Evolutionary conservation across 129 eudicot species (phyloP).

Genomic region (Flaveria linearis): DNA sequence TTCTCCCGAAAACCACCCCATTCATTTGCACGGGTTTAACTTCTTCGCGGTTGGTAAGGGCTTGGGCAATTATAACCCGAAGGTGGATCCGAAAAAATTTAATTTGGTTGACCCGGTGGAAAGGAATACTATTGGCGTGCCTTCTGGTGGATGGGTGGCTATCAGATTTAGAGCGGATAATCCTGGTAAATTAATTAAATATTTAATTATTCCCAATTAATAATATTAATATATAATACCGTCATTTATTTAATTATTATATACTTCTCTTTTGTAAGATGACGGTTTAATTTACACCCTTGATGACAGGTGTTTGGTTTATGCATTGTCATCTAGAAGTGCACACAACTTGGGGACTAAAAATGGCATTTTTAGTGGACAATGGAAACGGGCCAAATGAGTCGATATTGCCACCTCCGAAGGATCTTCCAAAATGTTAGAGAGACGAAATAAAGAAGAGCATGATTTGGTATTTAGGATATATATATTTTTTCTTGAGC

Average conservation of each 20-base stretch:
- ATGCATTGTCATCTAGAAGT: constrained; percentile 90
- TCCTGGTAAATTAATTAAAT: constrained; percentile 72
- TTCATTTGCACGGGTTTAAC: constrained; percentile 81
- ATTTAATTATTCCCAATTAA: background rate
- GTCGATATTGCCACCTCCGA: constrained; percentile 76
- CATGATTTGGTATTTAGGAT: constrained; percentile 20
- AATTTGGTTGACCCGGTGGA: constrained; percentile 86
- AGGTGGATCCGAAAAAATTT: constrained; percentile 56
- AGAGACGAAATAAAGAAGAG: constrained; percentile 7
- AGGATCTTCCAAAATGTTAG: constrained; percentile 77
- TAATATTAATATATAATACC: too few species aligned
- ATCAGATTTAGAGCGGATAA: constrained; percentile 79
- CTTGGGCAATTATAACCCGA: constrained; percentile 66
- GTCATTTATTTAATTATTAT: background rate
- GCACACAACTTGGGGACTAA: constrained; percentile 86
- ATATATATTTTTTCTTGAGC: constrained; percentile 42
- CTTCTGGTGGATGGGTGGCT: constrained; percentile 90
- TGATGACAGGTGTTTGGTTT: constrained; percentile 71
- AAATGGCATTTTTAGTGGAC: constrained; percentile 84
- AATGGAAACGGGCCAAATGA: constrained; percentile 80
- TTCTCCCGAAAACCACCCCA: constrained; percentile 71
- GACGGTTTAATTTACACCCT: constrained; percentile 8
- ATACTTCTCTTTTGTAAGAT: background rate
- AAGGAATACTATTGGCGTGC: constrained; percentile 79
- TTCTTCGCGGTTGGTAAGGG: constrained; percentile 78